Evolutionary conservation across 805 yeast genomes (phyloP).

Genomic region (Isabelozyma heimii): DNA sequence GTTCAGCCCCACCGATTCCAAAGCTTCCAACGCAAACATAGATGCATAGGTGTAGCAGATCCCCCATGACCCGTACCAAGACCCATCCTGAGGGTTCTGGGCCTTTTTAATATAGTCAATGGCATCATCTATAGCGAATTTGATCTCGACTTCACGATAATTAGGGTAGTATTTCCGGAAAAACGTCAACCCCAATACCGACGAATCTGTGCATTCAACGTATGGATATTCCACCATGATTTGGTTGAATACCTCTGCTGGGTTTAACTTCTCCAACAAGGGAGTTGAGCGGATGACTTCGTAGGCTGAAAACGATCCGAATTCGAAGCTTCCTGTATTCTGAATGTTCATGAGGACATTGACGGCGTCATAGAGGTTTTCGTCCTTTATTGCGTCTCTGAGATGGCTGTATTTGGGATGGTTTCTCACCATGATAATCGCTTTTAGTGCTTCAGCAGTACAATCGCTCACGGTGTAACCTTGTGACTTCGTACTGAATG

Average conservation of each 20-base stretch:
- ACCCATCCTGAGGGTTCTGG: slow-evolving; percentile 73
- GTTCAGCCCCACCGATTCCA: slow-evolving; percentile 61
- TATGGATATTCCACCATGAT: slow-evolving; percentile 99
- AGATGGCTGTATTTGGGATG: slow-evolving; percentile 50
- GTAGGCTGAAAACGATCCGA: slow-evolving; percentile 90
- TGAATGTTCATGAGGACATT: slow-evolving; percentile 77
- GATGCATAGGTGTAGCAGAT: slow-evolving; percentile 93
- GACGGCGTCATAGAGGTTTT: slow-evolving; percentile 61
- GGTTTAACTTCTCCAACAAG: slow-evolving; percentile 73
- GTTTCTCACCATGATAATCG: slow-evolving; percentile 85
- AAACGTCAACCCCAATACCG: slow-evolving; percentile 82
- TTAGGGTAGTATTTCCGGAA: slow-evolving; percentile 62
- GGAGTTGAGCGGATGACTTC: slow-evolving; percentile 84
- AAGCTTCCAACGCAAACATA: slow-evolving; percentile 96
- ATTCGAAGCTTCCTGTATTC: slow-evolving; percentile 73
- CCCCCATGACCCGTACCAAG: slow-evolving; percentile 99
- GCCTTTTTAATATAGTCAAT: slow-evolving; percentile 63
- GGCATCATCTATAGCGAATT: slow-evolving; percentile 70
- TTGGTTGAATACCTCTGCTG: slow-evolving; percentile 97
- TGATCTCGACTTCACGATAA: slow-evolving; percentile 66
- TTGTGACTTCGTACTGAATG: slow-evolving; percentile 91
- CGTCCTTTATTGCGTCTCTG: slow-evolving; percentile 51
- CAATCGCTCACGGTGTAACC: slow-evolving; percentile 97
- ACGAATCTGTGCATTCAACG: slow-evolving; percentile 96
- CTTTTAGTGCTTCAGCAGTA: slow-evolving; percentile 93